Conservation (phyloP, 441 rosid genomes). For the Hypseocharis bilobata region DNA sequence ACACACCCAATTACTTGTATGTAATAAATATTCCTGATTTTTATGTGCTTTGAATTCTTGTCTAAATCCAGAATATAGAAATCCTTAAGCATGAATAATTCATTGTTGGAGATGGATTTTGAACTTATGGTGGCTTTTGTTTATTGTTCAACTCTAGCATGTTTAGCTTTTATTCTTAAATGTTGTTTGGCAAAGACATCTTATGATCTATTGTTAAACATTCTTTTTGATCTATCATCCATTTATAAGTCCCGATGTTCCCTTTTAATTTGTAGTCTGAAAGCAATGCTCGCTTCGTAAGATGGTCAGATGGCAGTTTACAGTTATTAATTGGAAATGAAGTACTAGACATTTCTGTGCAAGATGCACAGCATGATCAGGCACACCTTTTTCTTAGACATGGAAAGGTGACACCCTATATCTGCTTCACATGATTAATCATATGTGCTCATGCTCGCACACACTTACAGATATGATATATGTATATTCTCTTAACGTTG, state of each 20-base stretch:
- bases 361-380: slow-evolving; percentile 81
- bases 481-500: neutral
- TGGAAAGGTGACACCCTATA: slow-evolving; percentile 54
- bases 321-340: slow-evolving; percentile 89
- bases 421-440: slow-evolving; percentile 14
- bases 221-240: neutral
- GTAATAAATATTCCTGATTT: neutral
- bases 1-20: too few relatives aligned
- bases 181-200: too few relatives aligned
- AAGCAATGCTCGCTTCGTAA: slow-evolving; percentile 95
- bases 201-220: too few relatives aligned
- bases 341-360: slow-evolving; percentile 91
- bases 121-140: neutral
- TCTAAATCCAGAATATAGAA: neutral
- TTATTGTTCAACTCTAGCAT: neutral
- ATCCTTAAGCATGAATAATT: neutral
- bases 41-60: neutral
- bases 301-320: slow-evolving; percentile 98
- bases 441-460: neutral
- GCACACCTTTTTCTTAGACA: slow-evolving; percentile 88
- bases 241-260: slow-evolving; percentile 13
- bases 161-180: neutral
- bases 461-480: neutral
- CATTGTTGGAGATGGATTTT: neutral
- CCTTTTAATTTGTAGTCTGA: slow-evolving; percentile 45